These are phyloP conservation scores for Musa beccarii DNA, from an alignment of 176 grass and related monocot genomes.

Conservation along the genomic window DNA sequence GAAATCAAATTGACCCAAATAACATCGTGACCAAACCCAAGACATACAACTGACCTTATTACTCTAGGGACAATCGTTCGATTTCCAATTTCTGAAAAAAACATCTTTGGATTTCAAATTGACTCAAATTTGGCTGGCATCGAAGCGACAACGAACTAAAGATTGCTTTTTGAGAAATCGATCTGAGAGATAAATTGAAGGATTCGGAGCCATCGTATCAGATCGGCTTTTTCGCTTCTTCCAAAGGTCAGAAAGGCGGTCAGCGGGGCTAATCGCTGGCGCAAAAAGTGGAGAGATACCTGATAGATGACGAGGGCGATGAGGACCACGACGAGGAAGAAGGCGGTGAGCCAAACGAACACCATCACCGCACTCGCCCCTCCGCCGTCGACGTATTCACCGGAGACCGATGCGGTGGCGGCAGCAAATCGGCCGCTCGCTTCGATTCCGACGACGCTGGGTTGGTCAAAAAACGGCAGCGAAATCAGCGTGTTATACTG, in stretches of 20 bases:
- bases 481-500: not conserved
- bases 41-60: too few species aligned
- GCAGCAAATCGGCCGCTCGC: not conserved
- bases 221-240: not conserved
- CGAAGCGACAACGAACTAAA: conserved; percentile 14
- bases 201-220: not conserved
- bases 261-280: not conserved
- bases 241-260: not conserved
- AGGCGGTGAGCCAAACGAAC: conserved; percentile 77
- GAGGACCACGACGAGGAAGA: conserved; percentile 80
- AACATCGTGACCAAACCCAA: too few species aligned
- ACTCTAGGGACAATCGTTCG: not conserved
- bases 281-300: conserved; percentile 21
- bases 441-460: not conserved
- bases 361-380: conserved; percentile 37
- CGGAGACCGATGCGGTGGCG: not conserved
- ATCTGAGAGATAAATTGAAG: not conserved
- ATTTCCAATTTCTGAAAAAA: not conserved
- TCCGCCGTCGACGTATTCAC: not conserved
- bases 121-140: not conserved
- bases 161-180: not conserved
- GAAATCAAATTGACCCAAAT: too few species aligned
- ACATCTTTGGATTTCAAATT: not conserved
- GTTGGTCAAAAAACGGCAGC: not conserved
- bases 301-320: conserved; percentile 92